phyloP scores from a whole-genome alignment of 2,329 filamentous ascomycete species.

The Blastomyces silverae region DNA sequence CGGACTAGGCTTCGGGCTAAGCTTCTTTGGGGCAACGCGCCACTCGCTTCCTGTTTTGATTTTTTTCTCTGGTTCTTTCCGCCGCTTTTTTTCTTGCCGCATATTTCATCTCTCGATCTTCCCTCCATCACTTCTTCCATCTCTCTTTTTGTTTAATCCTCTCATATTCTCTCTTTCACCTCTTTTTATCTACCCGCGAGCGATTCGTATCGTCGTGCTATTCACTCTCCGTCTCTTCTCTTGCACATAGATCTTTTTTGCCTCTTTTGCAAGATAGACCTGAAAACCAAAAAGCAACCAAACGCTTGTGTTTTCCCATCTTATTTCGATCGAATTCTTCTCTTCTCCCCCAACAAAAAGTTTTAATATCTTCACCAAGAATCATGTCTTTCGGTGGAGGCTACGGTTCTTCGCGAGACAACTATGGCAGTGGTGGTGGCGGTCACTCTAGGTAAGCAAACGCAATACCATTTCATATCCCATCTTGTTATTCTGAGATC shows the following conservation, averaged over 20 bases:
- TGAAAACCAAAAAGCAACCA: background rate
- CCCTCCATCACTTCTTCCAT: slow-evolving; percentile 16
- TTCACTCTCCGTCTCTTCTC: slow-evolving; percentile 23
- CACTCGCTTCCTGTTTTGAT: slow-evolving; percentile 19
- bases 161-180: slow-evolving; percentile 21
- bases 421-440: slow-evolving; percentile 50
- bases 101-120: background rate
- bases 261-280: slow-evolving; percentile 5
- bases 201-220: slow-evolving; percentile 22
- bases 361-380: slow-evolving; percentile 22
- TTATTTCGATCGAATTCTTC: slow-evolving; percentile 16
- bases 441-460: slow-evolving; percentile 47
- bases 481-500: background rate
- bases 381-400: slow-evolving; percentile 64
- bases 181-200: slow-evolving; percentile 10
- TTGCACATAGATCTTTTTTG: slow-evolving; percentile 11
- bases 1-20: background rate
- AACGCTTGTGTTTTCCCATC: slow-evolving; percentile 17
- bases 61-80: slow-evolving; percentile 25
- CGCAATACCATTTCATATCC: slow-evolving; percentile 21
- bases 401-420: slow-evolving; percentile 41
- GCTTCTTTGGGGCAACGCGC: slow-evolving; percentile 16
- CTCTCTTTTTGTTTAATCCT: slow-evolving; percentile 29
- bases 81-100: slow-evolving; percentile 12
- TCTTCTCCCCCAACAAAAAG: slow-evolving; percentile 14